Conservation (phyloP, 208 protist species). For the Trypanosoma mega region DNA sequence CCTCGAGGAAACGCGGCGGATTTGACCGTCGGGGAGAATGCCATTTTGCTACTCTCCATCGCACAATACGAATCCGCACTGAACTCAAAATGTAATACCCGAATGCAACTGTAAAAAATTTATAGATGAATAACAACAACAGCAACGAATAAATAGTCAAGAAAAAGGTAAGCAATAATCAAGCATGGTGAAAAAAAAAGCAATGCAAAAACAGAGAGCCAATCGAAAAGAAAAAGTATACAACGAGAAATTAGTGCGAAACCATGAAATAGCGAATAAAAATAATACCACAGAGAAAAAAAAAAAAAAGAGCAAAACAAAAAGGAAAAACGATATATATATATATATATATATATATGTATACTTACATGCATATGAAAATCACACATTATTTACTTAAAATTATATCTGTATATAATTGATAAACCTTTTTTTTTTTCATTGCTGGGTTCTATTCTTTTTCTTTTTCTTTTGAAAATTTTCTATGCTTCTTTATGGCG, state of each 20-base stretch:
- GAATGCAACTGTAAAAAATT: not conserved
- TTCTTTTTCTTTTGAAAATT: too few species aligned
- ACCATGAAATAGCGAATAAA: constrained; percentile 3
- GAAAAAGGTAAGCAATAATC: too few species aligned
- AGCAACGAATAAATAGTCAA: constrained; percentile 2
- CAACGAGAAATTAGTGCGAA: constrained; percentile 1
- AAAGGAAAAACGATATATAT: constrained; percentile 8
- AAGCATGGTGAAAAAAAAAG: constrained; percentile 1
- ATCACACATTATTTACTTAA: too few species aligned
- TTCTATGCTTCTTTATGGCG: too few species aligned
- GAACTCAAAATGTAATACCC: constrained; percentile 2
- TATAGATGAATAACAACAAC: not conserved
- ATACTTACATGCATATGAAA: too few species aligned
- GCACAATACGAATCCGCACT: not conserved
- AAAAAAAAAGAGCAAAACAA: constrained; percentile 18
- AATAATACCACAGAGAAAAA: constrained; percentile 12
- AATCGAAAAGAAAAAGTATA: constrained; percentile 2
- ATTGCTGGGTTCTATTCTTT: too few species aligned
- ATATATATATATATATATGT: constrained; percentile 10
- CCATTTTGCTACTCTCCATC: not conserved
- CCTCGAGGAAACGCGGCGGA: constrained; percentile 3
- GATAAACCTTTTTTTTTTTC: too few species aligned
- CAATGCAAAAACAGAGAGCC: constrained; percentile 2
- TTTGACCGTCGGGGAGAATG: not conserved
- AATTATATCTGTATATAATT: too few species aligned